Evolutionary conservation across 2,329 filamentous ascomycete species (phyloP).

Genomic region (Xylariomycetidae sp.): DNA sequence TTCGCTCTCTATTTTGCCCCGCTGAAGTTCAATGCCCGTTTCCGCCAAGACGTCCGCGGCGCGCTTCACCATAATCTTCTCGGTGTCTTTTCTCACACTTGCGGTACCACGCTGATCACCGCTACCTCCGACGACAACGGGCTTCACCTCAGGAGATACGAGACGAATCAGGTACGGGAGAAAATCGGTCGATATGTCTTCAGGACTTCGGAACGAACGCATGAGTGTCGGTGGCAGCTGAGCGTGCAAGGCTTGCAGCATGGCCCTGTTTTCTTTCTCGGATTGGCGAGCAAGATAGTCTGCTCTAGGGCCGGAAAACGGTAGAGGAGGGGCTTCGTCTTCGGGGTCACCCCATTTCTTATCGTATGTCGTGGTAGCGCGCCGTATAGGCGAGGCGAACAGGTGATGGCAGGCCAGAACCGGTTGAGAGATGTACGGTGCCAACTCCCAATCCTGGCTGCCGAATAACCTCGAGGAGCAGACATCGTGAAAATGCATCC

Average conservation of each 20-base stretch:
- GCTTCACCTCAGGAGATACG: constrained; percentile 84
- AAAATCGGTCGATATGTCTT: constrained; percentile 75
- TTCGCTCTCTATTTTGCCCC: constrained; percentile 71
- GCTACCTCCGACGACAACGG: constrained; percentile 74
- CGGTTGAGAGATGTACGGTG: constrained; percentile 80
- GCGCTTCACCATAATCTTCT: constrained; percentile 74
- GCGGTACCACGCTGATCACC: constrained; percentile 64
- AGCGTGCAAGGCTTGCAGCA: constrained; percentile 68
- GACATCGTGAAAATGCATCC: constrained; percentile 88
- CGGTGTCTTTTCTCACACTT: constrained; percentile 81
- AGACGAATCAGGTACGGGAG: constrained; percentile 81
- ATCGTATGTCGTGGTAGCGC: constrained; percentile 37
- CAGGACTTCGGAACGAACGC: constrained; percentile 73
- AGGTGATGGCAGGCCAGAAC: constrained; percentile 87
- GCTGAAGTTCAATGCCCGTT: constrained; percentile 75
- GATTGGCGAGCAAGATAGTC: constrained; percentile 79
- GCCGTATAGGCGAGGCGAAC: constrained; percentile 69
- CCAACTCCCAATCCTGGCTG: constrained; percentile 91
- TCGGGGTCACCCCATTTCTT: constrained; percentile 41
- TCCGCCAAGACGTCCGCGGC: constrained; percentile 81
- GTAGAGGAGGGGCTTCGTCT: constrained; percentile 52
- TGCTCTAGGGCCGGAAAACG: constrained; percentile 78
- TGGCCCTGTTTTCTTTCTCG: constrained; percentile 70
- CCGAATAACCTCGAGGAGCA: constrained; percentile 74
- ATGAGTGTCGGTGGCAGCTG: constrained; percentile 67